A percentile compares a stretch with the other conserved stretches of the same genome.
Conservation (phyloP, 1,284 basidiomycete genomes). For the Ustilago nuda region DNA sequence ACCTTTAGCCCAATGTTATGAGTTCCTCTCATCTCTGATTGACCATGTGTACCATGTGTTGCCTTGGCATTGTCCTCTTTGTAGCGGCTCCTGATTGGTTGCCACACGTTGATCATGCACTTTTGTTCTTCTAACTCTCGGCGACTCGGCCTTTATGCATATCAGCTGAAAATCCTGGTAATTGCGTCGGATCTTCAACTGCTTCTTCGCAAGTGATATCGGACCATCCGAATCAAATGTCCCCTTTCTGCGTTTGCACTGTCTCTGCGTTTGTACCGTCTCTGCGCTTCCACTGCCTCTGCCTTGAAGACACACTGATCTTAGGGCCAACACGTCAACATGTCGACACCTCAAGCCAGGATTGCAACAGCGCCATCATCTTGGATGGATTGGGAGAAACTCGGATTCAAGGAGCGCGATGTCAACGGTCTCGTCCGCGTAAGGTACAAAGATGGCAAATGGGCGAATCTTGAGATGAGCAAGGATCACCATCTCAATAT, state of each 20-base stretch:
- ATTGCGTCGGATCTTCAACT: too few relatives aligned
- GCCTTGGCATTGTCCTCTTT: too few relatives aligned
- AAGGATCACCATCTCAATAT: constrained; percentile 64
- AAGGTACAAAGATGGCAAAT: constrained; percentile 57
- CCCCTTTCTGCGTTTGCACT: not conserved
- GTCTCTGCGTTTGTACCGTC: not conserved
- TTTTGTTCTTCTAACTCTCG: too few relatives aligned
- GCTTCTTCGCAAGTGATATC: constrained; percentile 2
- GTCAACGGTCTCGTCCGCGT: constrained; percentile 54
- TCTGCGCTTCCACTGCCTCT: not conserved
- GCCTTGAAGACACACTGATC: not conserved
- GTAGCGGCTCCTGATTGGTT: too few relatives aligned
- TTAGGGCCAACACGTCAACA: not conserved
- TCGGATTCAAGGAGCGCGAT: constrained; percentile 54
- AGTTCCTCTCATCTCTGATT: too few relatives aligned
- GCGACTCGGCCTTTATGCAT: too few relatives aligned
- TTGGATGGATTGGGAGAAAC: constrained; percentile 46
- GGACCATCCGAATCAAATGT: not conserved
- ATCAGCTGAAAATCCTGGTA: too few relatives aligned
- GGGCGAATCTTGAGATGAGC: constrained; percentile 60
- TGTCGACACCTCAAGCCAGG: constrained; percentile 30
- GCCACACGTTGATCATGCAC: too few relatives aligned
- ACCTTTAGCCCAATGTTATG: too few relatives aligned
- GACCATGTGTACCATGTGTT: too few relatives aligned
- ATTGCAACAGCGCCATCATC: constrained; percentile 47